Conservation (phyloP, 768 basidiomycete species). For the Agaricus subrufescens region DNA sequence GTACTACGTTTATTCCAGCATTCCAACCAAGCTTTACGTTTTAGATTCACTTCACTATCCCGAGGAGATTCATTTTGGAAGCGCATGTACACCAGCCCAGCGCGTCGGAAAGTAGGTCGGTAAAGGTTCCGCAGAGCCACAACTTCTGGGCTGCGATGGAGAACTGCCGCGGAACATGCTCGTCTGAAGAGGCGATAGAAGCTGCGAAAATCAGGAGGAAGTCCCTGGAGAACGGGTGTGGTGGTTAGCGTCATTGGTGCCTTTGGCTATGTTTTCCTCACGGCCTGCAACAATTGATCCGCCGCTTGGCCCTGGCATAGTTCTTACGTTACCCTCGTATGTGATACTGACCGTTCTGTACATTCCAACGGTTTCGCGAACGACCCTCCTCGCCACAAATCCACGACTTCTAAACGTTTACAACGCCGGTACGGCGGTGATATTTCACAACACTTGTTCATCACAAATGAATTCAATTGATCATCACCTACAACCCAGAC, state of each 20-base stretch:
- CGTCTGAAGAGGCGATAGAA: constrained; percentile 13
- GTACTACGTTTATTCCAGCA: constrained; percentile 56
- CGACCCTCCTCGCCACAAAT: no score
- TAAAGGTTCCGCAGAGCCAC: constrained; percentile 11
- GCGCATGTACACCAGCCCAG: constrained; percentile 5
- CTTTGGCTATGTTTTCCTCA: no score
- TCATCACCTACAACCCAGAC: neutral
- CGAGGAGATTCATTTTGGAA: neutral
- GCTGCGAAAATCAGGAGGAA: constrained; percentile 13
- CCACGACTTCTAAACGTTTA: no score
- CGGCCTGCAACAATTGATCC: no score
- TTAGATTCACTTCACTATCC: neutral
- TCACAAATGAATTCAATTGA: no score
- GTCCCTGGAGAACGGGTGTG: neutral
- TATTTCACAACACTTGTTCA: no score
- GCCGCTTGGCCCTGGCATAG: no score
- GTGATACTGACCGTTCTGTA: no score
- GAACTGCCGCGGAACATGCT: constrained; percentile 13
- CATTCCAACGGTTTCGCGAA: no score
- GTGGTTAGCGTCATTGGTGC: neutral
- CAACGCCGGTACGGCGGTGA: no score
- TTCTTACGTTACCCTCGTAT: no score
- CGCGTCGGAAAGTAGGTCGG: constrained; percentile 11
- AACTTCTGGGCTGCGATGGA: constrained; percentile 10
- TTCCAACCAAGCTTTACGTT: constrained; percentile 33